These are phyloP conservation scores for Cutaneotrichosporon sp. DNA, from an alignment of 1,284 basidiomycete species.

Conservation along the genomic window DNA sequence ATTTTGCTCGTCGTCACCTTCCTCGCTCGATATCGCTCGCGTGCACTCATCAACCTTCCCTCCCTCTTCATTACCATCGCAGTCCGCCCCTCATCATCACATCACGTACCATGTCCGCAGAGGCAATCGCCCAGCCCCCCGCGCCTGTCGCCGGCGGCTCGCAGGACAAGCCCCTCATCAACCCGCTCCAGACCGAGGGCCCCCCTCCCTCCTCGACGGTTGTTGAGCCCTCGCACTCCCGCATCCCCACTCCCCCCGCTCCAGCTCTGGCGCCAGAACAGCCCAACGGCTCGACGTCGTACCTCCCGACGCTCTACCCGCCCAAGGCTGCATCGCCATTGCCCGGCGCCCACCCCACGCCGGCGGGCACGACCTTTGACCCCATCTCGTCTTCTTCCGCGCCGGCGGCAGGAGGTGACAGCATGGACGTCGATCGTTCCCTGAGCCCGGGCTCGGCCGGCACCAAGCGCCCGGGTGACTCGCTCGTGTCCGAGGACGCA, in stretches of 20 bases:
- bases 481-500: conserved; percentile 34
- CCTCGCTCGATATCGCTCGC: not conserved
- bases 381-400: not conserved
- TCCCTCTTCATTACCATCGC: not conserved
- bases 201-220: conserved; percentile 41
- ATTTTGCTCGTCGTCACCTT: conserved; percentile 6
- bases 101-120: conserved; percentile 18
- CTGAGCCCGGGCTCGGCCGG: conserved; percentile 18
- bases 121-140: conserved; percentile 13
- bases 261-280: not conserved
- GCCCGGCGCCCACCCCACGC: conserved; percentile 19
- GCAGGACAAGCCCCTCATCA: conserved; percentile 37
- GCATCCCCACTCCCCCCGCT: conserved; percentile 24
- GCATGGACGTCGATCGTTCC: conserved; percentile 34
- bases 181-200: conserved; percentile 33
- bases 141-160: conserved; percentile 7
- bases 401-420: conserved; percentile 4
- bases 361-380: conserved; percentile 23
- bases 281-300: conserved; percentile 16
- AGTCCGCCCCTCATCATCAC: conserved; percentile 2
- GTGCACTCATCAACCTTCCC: conserved; percentile 5
- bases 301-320: conserved; percentile 7
- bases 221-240: conserved; percentile 40
- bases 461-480: conserved; percentile 44
- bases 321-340: conserved; percentile 12